Evolutionary conservation across 768 basidiomycete genomes (phyloP), one percentile per base, ranked within the genome.

Genomic region (Hypholoma fasciculare): DNA sequence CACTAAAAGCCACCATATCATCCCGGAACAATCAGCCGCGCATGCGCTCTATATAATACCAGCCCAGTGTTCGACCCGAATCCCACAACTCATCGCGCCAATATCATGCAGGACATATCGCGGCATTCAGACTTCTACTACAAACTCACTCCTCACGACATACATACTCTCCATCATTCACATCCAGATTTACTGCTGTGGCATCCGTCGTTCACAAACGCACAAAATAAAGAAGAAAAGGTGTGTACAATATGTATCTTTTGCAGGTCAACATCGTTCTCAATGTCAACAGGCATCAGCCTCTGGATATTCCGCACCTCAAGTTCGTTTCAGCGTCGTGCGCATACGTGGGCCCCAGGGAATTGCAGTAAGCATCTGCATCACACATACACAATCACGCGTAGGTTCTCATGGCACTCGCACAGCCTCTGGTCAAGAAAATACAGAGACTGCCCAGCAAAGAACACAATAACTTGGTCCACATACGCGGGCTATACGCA

Each of bases 371-470:
- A 34, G 44, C 12, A 17, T 16, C 17, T 19, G 17, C 8, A 2
- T 42, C n/a, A 9, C 19, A 17, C 4, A 39, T 20, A n/a, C 23
- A 11, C 19, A 7, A 12, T n/a, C 17, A 34, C 14, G n/a, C 27
- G 2, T 6, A 40, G 14, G 47, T 47, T 16, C 43, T 6, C n/a
- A 8, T 38, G 7, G 12, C 16, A 11, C 13, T 11, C 48, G 23
- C 48, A 49, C 54, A 54, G 54, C 34, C 27, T 13, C 54, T 54
- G 8, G 36, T 54, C 30, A 54, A 54, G 19, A 54, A 47, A 20
- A 26, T 54, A 19, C 54, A 47, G 5, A 17, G 54, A 4, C 27
- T 54, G 17, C 54, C 54, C 17, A 36, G 27, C 2, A 54, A 54
- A 39, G 19, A 20, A 30, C 54, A 54, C 19, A 30, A 13, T 5